Evolutionary conservation across 2,329 filamentous ascomycete genomes (phyloP), one percentile per base, ranked within the genome.

Genomic region (Dothideomycetes sp.): DNA sequence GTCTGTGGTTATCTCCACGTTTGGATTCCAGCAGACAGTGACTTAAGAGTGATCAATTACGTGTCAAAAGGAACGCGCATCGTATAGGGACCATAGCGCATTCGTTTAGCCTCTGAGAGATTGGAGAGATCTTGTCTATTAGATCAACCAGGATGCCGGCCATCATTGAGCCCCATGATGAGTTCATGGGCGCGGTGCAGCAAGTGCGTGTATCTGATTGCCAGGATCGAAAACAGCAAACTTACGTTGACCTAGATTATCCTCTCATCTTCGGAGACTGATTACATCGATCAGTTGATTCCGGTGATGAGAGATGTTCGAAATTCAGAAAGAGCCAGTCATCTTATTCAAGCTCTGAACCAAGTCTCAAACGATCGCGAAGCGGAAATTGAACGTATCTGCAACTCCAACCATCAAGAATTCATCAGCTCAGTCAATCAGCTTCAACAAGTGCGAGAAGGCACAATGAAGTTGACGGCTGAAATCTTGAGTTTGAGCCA

Each of bases 241-340:
- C 48, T 50, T 40, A 46, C 43, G 32, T 11, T 25, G 34, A 17
- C 19, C 30, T 58, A 98, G 86, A 93, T 96, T 51, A 88, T 95
- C 47, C 78, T 94, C 52, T 87, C 89, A 2, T 83, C 87, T 10
- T 87, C 88, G 16, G 89, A 96, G 56, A 75, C 82, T 35, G 91
- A 98, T 54, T 96, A 95, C 56, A 78, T 98, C 48, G 91, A 96
- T 59, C 89, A 95, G 57, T 69, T 98, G 36, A 94, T 96, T 33
- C 89, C 88, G 8, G 84, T 93, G 2, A 80, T 98, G 48, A 91
- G 87, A 67, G 89, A 95, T 73, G 87, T 85, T 51, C 78, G 84
- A 47, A 71, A 78, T 53, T 79, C 84, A 41, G 81, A 84, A 57
- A 74, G 84, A 54, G 81, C 80, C 5, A 71, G 71, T 27, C 76